These are phyloP conservation scores for Phallus indusiatus DNA, from an alignment of 768 basidiomycete genomes.

Conservation along the genomic window DNA sequence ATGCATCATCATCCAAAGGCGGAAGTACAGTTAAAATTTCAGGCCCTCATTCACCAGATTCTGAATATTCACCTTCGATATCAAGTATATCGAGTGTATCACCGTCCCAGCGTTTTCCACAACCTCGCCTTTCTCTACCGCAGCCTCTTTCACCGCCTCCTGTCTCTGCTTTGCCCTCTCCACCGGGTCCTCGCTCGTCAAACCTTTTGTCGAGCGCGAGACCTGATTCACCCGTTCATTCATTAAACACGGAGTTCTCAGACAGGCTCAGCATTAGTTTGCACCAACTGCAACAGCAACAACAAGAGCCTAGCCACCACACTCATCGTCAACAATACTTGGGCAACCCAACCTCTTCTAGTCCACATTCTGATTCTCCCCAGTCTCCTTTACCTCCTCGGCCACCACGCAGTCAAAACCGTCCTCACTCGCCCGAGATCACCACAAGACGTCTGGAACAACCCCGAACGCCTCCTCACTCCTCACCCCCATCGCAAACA, in stretches of 20 bases:
- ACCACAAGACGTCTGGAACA: not conserved
- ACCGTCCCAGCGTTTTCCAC: not conserved
- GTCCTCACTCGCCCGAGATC: not conserved
- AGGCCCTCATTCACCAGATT: no score
- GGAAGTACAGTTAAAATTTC: no score
- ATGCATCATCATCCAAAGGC: not conserved
- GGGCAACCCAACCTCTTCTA: not conserved
- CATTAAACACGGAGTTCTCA: not conserved
- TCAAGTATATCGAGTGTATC: not conserved
- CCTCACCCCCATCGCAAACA: not conserved
- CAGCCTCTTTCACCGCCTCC: not conserved
- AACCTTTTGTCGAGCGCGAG: not conserved
- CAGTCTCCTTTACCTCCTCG: not conserved
- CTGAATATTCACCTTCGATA: not conserved
- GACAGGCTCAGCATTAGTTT: not conserved
- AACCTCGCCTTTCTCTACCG: not conserved
- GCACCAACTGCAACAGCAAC: not conserved
- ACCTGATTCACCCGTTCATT: not conserved
- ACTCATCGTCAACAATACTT: no score
- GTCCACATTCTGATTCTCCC: not conserved
- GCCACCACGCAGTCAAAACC: not conserved
- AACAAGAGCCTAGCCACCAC: not conserved
- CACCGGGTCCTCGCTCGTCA: not conserved
- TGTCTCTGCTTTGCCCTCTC: not conserved
- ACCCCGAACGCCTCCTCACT: not conserved